Evolutionary conservation across 2,329 filamentous ascomycete genomes (phyloP).

Genomic region (Penicillium crustosum): DNA sequence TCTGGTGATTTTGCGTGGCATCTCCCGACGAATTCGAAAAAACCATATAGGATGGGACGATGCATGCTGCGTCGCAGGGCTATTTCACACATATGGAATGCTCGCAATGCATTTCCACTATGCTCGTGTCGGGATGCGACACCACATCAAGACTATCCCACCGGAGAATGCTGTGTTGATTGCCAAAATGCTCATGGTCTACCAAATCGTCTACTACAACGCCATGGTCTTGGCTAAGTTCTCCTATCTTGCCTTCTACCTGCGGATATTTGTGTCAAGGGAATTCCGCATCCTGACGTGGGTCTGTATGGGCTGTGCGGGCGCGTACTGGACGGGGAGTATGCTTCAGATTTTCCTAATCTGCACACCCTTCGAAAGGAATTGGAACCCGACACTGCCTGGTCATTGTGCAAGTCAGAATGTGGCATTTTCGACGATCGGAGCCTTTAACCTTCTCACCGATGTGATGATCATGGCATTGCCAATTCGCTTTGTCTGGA

Average conservation of each 20-base stretch:
- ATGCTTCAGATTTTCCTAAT: conserved; percentile 31
- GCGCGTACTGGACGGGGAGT: conserved; percentile 30
- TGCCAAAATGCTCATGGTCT: conserved; percentile 21
- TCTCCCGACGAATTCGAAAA: conserved; percentile 29
- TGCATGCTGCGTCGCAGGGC: conserved; percentile 24
- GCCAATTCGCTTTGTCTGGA: conserved; percentile 28
- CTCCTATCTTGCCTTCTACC: conserved; percentile 34
- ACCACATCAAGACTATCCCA: conserved; percentile 9
- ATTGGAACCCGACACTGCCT: conserved; percentile 18
- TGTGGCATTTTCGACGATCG: conserved; percentile 25
- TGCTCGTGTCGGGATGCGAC: conserved; percentile 20
- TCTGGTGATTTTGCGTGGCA: conserved; percentile 23
- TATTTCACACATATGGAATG: conserved; percentile 23
- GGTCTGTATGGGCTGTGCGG: conserved; percentile 26
- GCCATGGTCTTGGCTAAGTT: conserved; percentile 32
- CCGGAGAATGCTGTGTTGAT: conserved; percentile 9
- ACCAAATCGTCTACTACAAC: conserved; percentile 30
- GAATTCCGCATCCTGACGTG: conserved; percentile 33
- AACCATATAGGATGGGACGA: conserved; percentile 35
- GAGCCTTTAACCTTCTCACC: conserved; percentile 26
- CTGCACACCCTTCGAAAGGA: conserved; percentile 21
- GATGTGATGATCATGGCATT: conserved; percentile 26
- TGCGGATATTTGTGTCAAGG: conserved; percentile 32
- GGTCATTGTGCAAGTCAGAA: conserved; percentile 27
- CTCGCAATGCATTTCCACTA: conserved; percentile 23